Evolutionary conservation across 306 rosid genomes (phyloP).

Genomic region (Luffa acutangula): DNA sequence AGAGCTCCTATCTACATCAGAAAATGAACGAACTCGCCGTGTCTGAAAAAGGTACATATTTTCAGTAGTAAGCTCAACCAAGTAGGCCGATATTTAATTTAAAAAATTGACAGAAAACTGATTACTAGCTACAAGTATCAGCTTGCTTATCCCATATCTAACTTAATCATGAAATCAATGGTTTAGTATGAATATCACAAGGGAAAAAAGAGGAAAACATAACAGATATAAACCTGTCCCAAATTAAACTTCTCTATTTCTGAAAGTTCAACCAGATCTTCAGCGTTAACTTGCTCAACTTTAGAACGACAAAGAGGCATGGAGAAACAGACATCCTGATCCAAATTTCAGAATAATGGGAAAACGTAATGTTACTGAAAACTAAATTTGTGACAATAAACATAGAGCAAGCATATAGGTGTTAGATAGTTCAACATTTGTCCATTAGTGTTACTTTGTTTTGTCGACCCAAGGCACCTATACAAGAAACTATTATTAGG

Average conservation of each 20-base stretch:
- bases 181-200: background rate
- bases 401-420: background rate
- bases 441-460: background rate
- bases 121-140: background rate
- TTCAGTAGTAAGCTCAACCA: background rate
- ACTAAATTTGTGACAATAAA: background rate
- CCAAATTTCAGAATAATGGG: constrained; percentile 10
- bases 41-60: constrained; percentile 39
- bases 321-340: constrained; percentile 71
- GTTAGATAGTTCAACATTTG: background rate
- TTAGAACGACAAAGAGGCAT: constrained; percentile 93
- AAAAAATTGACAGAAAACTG: background rate
- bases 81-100: background rate
- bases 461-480: background rate
- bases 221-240: constrained; percentile 62
- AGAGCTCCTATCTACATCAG: constrained; percentile 64
- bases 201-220: background rate
- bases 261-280: constrained; percentile 84
- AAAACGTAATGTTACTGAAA: background rate
- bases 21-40: constrained; percentile 42
- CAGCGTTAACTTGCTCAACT: constrained; percentile 65
- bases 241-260: constrained; percentile 86
- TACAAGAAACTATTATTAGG: background rate
- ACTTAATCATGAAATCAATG: background rate
- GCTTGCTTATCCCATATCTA: background rate